These are phyloP conservation scores for Ophiocytium majus DNA, from an alignment of 352 stramenopile species.

Conservation along the genomic window DNA sequence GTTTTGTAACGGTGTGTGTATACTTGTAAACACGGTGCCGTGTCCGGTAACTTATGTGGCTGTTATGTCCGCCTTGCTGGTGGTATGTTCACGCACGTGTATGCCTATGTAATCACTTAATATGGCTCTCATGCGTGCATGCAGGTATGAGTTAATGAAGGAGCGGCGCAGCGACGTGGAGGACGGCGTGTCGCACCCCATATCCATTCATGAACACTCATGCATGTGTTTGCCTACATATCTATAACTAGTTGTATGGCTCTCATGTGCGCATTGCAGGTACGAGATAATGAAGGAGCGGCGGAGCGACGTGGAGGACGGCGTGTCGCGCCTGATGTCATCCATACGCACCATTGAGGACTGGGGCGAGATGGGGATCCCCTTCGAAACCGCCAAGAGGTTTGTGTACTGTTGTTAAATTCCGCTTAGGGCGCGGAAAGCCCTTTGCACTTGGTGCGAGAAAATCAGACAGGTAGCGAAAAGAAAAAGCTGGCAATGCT, in stretches of 20 bases:
- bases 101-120: not conserved
- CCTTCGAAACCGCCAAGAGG: conserved; percentile 21
- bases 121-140: conserved; percentile 53
- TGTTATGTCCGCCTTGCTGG: too few relatives aligned
- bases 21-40: too few relatives aligned
- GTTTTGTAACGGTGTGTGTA: too few relatives aligned
- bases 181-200: conserved; percentile 56
- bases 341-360: conserved; percentile 68
- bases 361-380: conserved; percentile 24
- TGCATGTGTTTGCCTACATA: conserved; percentile 1
- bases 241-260: conserved; percentile 29
- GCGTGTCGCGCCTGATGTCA: conserved; percentile 57
- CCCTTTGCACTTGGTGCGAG: too few relatives aligned
- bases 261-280: conserved; percentile 43
- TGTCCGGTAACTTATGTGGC: too few relatives aligned
- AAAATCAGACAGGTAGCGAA: too few relatives aligned
- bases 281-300: conserved; percentile 18
- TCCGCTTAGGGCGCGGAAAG: too few relatives aligned
- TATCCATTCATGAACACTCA: conserved; percentile 30
- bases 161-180: conserved; percentile 36
- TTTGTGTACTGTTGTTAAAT: too few relatives aligned
- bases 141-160: conserved; percentile 16
- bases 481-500: too few relatives aligned
- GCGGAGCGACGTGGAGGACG: conserved; percentile 47
- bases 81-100: not conserved